These are phyloP conservation scores for Carnegiea gigantea DNA, from an alignment of 179 eudicot species.

Conservation along the genomic window DNA sequence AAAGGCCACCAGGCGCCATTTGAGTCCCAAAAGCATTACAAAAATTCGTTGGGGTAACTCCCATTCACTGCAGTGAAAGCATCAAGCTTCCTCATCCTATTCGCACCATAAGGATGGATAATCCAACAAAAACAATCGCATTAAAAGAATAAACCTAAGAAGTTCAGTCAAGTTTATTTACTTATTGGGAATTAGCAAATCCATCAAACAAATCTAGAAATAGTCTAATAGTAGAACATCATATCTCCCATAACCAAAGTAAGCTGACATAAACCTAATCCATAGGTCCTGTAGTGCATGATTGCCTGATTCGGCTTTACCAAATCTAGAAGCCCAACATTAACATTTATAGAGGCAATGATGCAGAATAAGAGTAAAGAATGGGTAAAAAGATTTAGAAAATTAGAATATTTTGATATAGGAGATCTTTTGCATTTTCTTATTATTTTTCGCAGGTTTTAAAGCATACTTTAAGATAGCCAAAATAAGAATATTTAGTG, in stretches of 20 bases:
- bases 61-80: conserved; percentile 13
- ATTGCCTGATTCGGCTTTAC: too few species aligned
- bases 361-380: too few species aligned
- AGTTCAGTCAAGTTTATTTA: not conserved
- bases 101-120: not conserved
- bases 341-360: too few species aligned
- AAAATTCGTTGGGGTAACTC: conserved; percentile 17
- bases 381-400: too few species aligned
- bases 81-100: not conserved
- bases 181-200: not conserved
- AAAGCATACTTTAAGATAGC: too few species aligned
- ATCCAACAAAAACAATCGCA: not conserved
- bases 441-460: too few species aligned
- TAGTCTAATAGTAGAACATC: not conserved
- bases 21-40: conserved; percentile 7
- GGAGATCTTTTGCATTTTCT: too few species aligned
- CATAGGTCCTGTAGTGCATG: not conserved
- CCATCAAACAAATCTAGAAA: not conserved
- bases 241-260: not conserved
- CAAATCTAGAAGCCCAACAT: too few species aligned
- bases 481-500: too few species aligned
- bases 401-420: too few species aligned
- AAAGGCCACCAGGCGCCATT: not conserved
- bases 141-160: not conserved
- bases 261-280: not conserved